Evolutionary conservation across 2,329 filamentous ascomycete genomes (phyloP), one percentile per base, ranked within the genome.

Genomic region (Cladosporium austrohemisphaericum): DNA sequence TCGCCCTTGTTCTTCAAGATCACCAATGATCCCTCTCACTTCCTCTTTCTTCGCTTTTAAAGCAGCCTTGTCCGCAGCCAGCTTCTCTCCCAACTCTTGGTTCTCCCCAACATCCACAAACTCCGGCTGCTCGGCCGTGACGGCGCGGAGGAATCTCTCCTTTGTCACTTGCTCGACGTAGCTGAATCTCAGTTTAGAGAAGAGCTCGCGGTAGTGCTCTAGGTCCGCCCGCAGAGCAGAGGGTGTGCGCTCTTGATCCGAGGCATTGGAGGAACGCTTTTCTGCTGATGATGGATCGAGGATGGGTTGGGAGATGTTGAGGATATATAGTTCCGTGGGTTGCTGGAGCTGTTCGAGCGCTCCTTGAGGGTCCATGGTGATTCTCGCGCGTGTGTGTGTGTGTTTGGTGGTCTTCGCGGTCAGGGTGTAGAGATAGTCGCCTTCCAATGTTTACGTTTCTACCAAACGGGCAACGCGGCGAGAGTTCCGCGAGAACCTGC

Each of bases 131-230:
- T 95, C 88, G 55, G 88, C 89, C 13, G 94, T 89, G 59, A 97
- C 94, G 55, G 88, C 85, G 58, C 90, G 88, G 48, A 98, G 84
- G 68, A 96, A 97, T 64, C 95, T 95, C 68, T 98, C 93, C 71
- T 97, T 98, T 36, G 92, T 97, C 55, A 97, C 90, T 74, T 97
- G 93, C 71, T 98, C 93, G 60, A 96, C 86, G 70, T 97, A 97
- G 56, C 88, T 94, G 75, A 97, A 97, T 59, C 92, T 88, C 31
- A 97, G 78, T 72, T 98, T 97, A 33, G 89, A 86, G 70, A 97
- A 98, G 16, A 97, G 80, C 70, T 96, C 91, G 71, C 88, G 89
- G 73, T 97, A 96, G 69, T 97, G 91, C 23, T 79, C 76, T 22
- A 97, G 76, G 68, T 97, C 92, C 22, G 87, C 88, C 56, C 88